These are phyloP conservation scores for Mortierella sp. DNA, from an alignment of 371 early-diverging fungal genomes.

Conservation along the genomic window DNA sequence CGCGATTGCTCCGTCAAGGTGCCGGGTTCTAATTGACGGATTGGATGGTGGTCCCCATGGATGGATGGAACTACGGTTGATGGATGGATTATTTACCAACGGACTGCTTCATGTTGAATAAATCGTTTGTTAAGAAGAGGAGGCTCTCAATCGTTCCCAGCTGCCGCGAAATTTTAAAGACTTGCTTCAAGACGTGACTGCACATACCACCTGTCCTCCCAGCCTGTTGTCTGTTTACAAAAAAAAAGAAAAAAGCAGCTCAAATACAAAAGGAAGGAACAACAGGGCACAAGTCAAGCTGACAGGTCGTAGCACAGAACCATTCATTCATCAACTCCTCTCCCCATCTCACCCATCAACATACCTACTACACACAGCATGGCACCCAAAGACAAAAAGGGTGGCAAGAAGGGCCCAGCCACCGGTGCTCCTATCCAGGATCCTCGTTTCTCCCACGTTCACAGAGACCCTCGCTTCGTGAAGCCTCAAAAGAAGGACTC, in stretches of 20 bases:
- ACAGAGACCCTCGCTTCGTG: conserved; percentile 91
- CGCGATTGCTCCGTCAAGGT: neutral
- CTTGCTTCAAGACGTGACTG: conserved; percentile 4
- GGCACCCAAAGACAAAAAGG: conserved; percentile 50
- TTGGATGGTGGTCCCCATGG: neutral
- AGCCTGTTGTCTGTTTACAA: neutral
- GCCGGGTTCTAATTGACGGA: neutral
- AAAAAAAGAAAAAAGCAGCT: conserved; percentile 1
- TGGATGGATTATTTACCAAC: conserved; percentile 52
- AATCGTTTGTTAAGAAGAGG: conserved; percentile 52
- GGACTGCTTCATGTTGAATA: conserved; percentile 59
- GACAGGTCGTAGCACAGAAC: neutral
- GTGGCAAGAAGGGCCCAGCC: conserved; percentile 18
- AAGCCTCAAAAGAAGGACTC: conserved; percentile 83
- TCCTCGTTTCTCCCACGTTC: conserved; percentile 86
- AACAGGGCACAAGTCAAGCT: neutral
- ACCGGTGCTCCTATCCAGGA: conserved; percentile 68
- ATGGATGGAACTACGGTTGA: conserved; percentile 14
- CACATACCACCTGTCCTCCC: neutral
- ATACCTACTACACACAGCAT: conserved; percentile 10
- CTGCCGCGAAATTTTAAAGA: conserved; percentile 6
- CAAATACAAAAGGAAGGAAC: neutral
- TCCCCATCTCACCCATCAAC: neutral
- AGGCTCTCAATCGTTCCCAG: conserved; percentile 29
- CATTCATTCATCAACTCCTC: neutral